Base-by-base conservation (phyloP, 306 rosid species). In the Citrullus mucosospermus region DNA sequence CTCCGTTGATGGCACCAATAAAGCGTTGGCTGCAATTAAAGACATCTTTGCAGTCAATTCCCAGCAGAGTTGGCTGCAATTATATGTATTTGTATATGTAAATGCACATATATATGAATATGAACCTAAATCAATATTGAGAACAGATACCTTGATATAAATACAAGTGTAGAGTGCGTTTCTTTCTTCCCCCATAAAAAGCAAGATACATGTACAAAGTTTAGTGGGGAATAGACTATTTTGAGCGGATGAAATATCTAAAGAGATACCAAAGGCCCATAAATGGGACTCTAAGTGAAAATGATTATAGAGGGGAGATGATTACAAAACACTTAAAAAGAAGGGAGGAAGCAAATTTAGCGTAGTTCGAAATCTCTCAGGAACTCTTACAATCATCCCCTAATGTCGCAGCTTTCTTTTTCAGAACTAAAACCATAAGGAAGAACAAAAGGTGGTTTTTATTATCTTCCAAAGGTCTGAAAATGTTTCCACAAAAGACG, bases 1-100 rank as follows among this genome's bases (percentile, higher is more conserved):
- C 77, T 41, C 96, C 97, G 57, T 89, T 90, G 81, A 88, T 74
- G 4, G 93, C 91, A 70, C 97, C 97, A 60, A 90, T 82, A 25
- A 89, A 80, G 22, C 92, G 91, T 84, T 88, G 96, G 91, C 97
- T 92, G 83, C 89, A 86, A 36, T 80, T 69, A 38, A 82, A 83
- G 75, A 84, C 36, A 79, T 78, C 68, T 70, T 30, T 70, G 68
- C 11, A 48, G 71, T 76, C 75, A 84, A 54, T 76, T 30, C 48
- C 46, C n/a, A 54, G 50, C 61, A 75, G 11, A 53, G 32, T 39
- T 67, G 74, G 53, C 74, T 38, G 51, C 73, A 66, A 67, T 67
- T 39, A 4, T 67, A 67, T 67, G 12, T 68, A 68, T 41, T 39
- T 68, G 9, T n/a, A 41, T 39, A 6, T 41, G 34, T 41, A 75